These are phyloP conservation scores for Cephaloascus albidus DNA, from an alignment of 805 yeast species.

Conservation along the genomic window DNA sequence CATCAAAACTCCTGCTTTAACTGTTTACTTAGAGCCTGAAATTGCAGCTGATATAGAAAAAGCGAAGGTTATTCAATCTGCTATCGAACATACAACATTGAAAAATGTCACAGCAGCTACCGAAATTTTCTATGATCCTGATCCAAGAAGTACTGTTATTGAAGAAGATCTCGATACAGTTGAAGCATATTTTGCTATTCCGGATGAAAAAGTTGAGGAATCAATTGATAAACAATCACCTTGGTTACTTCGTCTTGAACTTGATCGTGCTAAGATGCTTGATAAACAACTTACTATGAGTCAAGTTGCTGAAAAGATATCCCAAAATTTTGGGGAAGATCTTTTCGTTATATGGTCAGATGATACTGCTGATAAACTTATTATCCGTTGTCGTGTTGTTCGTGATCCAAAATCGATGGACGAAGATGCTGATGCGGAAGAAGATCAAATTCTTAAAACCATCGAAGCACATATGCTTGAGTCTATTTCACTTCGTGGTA, in stretches of 20 bases:
- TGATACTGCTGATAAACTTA: conserved; percentile 94
- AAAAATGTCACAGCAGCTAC: conserved; percentile 95
- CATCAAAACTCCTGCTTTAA: conserved; percentile 98
- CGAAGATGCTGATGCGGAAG: conserved; percentile 92
- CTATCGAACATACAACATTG: conserved; percentile 92
- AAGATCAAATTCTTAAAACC: conserved; percentile 91
- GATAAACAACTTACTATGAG: conserved; percentile 97
- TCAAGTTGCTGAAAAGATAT: conserved; percentile 93
- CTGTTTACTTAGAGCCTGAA: conserved; percentile 80
- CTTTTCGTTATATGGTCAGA: conserved; percentile 98
- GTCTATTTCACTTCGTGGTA: conserved; percentile 91
- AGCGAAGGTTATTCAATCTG: conserved; percentile 93
- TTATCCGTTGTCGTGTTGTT: conserved; percentile 96
- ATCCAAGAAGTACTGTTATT: conserved; percentile 93
- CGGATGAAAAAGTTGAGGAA: conserved; percentile 95
- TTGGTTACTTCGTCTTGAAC: conserved; percentile 92
- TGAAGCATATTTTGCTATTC: conserved; percentile 93
- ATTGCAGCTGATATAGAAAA: conserved; percentile 82
- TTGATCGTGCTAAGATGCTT: conserved; percentile 98
- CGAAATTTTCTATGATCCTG: conserved; percentile 96
- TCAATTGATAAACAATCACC: conserved; percentile 93
- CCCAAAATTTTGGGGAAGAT: conserved; percentile 89
- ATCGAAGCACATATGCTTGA: conserved; percentile 96
- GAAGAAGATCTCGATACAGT: conserved; percentile 97
- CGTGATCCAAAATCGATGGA: conserved; percentile 92